These are phyloP conservation scores for Ophiognomonia clavigignenti-juglandacearum DNA, from an alignment of 2,329 filamentous ascomycete species.

Conservation along the genomic window DNA sequence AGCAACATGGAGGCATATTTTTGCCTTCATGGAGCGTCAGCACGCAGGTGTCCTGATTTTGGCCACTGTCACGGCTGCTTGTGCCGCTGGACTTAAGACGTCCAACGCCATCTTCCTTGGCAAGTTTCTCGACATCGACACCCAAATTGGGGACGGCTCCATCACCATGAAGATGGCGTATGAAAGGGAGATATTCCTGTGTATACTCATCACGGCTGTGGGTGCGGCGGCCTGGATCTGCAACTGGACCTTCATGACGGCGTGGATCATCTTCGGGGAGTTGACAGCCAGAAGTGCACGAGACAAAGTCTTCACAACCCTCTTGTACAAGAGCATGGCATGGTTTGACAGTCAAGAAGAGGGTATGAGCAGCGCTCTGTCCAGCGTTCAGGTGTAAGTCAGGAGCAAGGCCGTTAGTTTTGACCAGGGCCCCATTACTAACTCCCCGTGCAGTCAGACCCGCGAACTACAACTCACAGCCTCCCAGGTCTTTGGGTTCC, in stretches of 20 bases:
- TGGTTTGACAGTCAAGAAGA: constrained; percentile 77
- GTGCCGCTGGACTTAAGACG: constrained; percentile 60
- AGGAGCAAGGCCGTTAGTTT: no score
- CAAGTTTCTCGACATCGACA: constrained; percentile 67
- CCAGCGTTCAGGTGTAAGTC: constrained; percentile 67
- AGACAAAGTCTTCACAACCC: constrained; percentile 56
- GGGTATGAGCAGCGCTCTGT: constrained; percentile 67
- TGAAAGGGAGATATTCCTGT: constrained; percentile 45
- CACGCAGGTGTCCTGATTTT: constrained; percentile 51
- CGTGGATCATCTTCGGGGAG: constrained; percentile 78
- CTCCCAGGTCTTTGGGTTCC: constrained; percentile 72
- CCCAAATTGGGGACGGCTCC: constrained; percentile 57
- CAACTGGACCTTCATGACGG: constrained; percentile 60
- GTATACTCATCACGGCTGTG: constrained; percentile 57
- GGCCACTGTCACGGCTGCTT: constrained; percentile 51
- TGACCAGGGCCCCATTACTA: neutral
- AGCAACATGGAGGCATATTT: constrained; percentile 44
- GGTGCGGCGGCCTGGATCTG: constrained; percentile 63
- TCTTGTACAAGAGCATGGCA: constrained; percentile 68
- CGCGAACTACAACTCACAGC: constrained; percentile 76
- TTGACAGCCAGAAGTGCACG: constrained; percentile 67
- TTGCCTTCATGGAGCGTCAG: constrained; percentile 63
- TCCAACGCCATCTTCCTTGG: constrained; percentile 67
- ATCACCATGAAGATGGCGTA: no score
- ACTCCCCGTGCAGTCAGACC: constrained; percentile 58